Percentiles rank a stretch among this genome's conserved stretches.
phyloP scores from a whole-genome alignment of 164 flowering plant species.

The Stephania cephalantha region DNA sequence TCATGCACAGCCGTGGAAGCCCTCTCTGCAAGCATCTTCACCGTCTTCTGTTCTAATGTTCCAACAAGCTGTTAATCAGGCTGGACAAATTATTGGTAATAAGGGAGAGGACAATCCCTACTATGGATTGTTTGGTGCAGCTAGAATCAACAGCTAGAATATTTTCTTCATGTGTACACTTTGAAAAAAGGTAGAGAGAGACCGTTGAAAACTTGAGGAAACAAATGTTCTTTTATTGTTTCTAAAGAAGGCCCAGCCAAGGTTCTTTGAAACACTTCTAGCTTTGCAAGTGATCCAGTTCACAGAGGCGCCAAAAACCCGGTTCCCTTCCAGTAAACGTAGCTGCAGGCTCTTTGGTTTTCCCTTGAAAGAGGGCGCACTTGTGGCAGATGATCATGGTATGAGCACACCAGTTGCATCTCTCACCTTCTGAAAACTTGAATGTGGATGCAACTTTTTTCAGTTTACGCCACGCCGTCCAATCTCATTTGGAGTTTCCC shows the following conservation, averaged over 20 bases:
- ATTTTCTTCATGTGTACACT: constrained; percentile 13
- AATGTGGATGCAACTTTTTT: constrained; percentile 23
- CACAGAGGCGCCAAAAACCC: constrained; percentile 18
- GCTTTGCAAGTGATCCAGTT: constrained; percentile 19
- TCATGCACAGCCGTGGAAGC: constrained; percentile 22
- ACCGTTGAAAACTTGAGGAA: constrained; percentile 16
- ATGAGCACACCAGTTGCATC: constrained; percentile 17
- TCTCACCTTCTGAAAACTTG: constrained; percentile 21
- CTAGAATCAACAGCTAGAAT: constrained; percentile 21
- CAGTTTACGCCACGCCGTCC: constrained; percentile 29
- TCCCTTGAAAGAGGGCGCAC: constrained; percentile 50
- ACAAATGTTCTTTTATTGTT: constrained; percentile 14
- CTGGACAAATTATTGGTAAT: constrained; percentile 14
- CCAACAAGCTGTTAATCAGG: constrained; percentile 42
- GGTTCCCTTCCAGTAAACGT: constrained; percentile 31
- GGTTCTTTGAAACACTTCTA: constrained; percentile 14
- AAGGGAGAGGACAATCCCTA: constrained; percentile 16
- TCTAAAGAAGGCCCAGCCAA: constrained; percentile 23
- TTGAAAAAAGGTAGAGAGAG: background rate
- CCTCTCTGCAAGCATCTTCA: constrained; percentile 43
- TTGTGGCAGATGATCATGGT: constrained; percentile 20
- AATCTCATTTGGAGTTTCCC: constrained; percentile 29
- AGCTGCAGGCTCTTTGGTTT: constrained; percentile 88
- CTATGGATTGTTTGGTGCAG: constrained; percentile 11
- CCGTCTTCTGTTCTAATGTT: constrained; percentile 74